These are phyloP conservation scores for Graphilbum sp. DNA, from an alignment of 2,329 filamentous ascomycete species.

Conservation along the genomic window DNA sequence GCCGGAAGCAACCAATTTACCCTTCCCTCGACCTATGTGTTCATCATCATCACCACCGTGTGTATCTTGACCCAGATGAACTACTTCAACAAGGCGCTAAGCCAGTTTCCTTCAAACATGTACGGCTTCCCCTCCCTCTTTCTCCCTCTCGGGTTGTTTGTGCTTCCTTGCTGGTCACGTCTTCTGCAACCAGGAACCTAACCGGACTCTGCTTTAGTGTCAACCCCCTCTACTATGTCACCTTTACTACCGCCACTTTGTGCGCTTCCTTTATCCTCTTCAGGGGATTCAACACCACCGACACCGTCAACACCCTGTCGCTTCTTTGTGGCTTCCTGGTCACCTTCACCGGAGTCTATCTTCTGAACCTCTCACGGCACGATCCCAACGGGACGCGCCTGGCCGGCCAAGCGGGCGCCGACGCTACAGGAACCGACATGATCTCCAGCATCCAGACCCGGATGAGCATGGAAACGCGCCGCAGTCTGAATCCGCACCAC, in stretches of 20 bases:
- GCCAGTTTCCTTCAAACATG: constrained; percentile 95
- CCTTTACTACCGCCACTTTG: constrained; percentile 87
- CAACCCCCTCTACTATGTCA: constrained; percentile 93
- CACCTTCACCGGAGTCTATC: constrained; percentile 89
- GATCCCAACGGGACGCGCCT: constrained; percentile 67
- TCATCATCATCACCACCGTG: constrained; percentile 79
- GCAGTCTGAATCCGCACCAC: constrained; percentile 39
- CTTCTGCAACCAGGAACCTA: too few relatives aligned
- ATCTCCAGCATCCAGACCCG: constrained; percentile 80
- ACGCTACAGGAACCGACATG: constrained; percentile 80
- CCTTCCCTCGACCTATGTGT: constrained; percentile 92
- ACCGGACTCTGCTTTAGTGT: too few relatives aligned
- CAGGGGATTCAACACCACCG: constrained; percentile 87
- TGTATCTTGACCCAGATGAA: constrained; percentile 99
- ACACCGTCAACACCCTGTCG: constrained; percentile 81
- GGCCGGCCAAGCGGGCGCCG: constrained; percentile 44
- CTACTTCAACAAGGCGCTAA: constrained; percentile 97
- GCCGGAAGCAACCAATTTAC: constrained; percentile 88
- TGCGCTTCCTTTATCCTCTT: constrained; percentile 94
- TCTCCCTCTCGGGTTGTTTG: background rate
- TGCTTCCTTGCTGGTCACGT: too few relatives aligned
- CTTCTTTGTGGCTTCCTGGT: constrained; percentile 84
- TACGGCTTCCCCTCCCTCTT: constrained; percentile 40
- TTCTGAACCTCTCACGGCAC: constrained; percentile 84
- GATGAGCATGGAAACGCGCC: constrained; percentile 78